Conservation (phyloP, 2,329 filamentous ascomycete species). For the Cercospora zeae-maydis region DNA sequence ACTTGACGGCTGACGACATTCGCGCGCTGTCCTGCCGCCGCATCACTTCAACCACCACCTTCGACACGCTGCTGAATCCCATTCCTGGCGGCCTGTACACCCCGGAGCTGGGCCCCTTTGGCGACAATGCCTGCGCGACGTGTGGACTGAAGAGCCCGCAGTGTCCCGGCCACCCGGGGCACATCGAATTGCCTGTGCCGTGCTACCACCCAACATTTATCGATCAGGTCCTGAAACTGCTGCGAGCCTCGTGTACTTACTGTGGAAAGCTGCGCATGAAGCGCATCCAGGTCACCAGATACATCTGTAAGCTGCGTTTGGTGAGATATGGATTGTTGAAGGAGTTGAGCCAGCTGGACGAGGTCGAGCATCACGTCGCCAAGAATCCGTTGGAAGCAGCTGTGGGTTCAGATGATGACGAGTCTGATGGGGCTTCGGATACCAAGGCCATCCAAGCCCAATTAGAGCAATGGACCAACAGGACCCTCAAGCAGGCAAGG, state of each 20-base stretch:
- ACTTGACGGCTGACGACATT: slow-evolving; percentile 79
- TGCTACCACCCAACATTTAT: slow-evolving; percentile 97
- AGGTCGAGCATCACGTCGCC: slow-evolving; percentile 36
- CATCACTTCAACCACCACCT: slow-evolving; percentile 91
- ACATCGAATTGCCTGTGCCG: slow-evolving; percentile 88
- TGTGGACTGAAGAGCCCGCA: slow-evolving; percentile 74
- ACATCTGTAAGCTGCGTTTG: slow-evolving; percentile 77
- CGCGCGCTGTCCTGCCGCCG: slow-evolving; percentile 85
- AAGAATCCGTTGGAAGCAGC: slow-evolving; percentile 14
- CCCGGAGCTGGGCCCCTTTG: slow-evolving; percentile 83
- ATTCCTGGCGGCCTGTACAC: slow-evolving; percentile 90
- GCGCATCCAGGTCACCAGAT: slow-evolving; percentile 72
- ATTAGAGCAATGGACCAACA: slow-evolving; percentile 67
- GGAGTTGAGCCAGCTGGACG: slow-evolving; percentile 55
- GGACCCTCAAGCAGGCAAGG: slow-evolving; percentile 61
- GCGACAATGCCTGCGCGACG: slow-evolving; percentile 81
- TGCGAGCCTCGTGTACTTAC: slow-evolving; percentile 85
- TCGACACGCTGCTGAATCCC: slow-evolving; percentile 86
- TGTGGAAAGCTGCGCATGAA: slow-evolving; percentile 82
- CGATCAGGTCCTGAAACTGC: slow-evolving; percentile 80
- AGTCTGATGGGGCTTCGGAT: slow-evolving; percentile 58
- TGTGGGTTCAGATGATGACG: slow-evolving; percentile 47
- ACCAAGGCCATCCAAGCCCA: slow-evolving; percentile 55
- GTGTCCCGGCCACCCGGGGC: slow-evolving; percentile 90
- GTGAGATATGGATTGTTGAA: slow-evolving; percentile 78